These are phyloP conservation scores for Cryptococcus sp. DNA, from an alignment of 1,284 basidiomycete species.

Conservation along the genomic window DNA sequence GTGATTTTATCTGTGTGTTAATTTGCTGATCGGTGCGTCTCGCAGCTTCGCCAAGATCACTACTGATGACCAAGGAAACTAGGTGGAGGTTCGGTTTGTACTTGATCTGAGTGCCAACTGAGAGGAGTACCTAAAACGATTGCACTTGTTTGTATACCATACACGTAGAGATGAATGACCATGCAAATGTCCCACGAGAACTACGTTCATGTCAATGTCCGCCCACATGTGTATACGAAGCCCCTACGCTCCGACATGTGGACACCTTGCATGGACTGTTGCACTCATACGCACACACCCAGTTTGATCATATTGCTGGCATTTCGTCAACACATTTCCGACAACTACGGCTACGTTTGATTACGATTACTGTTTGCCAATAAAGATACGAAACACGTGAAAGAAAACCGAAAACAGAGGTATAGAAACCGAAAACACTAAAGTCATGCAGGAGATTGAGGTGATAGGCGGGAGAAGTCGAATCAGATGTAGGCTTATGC, in stretches of 20 bases:
- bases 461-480: background rate
- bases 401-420: constrained; percentile 2
- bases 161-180: no score
- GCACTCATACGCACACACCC: no score
- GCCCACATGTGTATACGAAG: no score
- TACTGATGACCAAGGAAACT: background rate
- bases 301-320: constrained; percentile 6
- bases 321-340: constrained; percentile 5
- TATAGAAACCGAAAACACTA: constrained; percentile 3
- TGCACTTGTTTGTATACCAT: no score
- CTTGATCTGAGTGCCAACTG: no score
- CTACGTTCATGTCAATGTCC: no score
- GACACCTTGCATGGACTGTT: no score
- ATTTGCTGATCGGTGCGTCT: background rate
- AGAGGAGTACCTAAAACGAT: no score
- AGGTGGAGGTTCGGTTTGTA: no score
- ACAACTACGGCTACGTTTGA: no score
- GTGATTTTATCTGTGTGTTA: background rate
- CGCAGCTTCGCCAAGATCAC: background rate
- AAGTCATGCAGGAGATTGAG: constrained; percentile 3
- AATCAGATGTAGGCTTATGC: constrained; percentile 11
- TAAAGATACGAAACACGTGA: constrained; percentile 1
- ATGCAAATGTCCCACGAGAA: no score
- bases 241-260: no score
- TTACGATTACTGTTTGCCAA: background rate